These are phyloP conservation scores for Globisporangium nagaii DNA, from an alignment of 352 stramenopile species.

Conservation along the genomic window DNA sequence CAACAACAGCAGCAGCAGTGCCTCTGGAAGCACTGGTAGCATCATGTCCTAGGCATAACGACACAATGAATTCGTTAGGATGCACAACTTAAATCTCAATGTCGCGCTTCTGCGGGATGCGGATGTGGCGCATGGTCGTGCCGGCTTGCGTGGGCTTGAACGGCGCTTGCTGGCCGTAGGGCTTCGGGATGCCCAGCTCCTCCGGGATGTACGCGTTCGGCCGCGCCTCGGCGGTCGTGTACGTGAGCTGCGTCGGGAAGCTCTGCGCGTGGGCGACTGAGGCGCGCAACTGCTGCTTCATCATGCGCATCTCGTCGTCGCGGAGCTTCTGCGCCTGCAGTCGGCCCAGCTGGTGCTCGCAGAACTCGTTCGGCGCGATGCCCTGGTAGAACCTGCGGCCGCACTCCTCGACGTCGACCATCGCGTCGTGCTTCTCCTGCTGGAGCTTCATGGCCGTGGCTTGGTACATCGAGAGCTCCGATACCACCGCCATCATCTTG, in stretches of 20 bases:
- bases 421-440: constrained; percentile 83
- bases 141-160: constrained; percentile 90
- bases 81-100: constrained; percentile 85
- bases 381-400: constrained; percentile 50
- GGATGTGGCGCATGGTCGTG: constrained; percentile 91
- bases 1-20: not conserved
- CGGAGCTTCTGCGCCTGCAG: constrained; percentile 49
- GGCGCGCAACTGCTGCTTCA: constrained; percentile 36
- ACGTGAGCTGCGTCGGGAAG: constrained; percentile 67
- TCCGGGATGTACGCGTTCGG: constrained; percentile 94
- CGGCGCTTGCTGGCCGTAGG: constrained; percentile 87
- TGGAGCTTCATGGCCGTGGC: constrained; percentile 92
- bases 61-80: not conserved
- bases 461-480: constrained; percentile 94
- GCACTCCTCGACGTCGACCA: constrained; percentile 65
- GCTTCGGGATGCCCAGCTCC: constrained; percentile 90
- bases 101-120: constrained; percentile 75
- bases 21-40: not conserved
- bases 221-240: constrained; percentile 87
- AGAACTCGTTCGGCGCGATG: constrained; percentile 69
- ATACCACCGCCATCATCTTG: constrained; percentile 94
- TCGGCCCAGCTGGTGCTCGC: constrained; percentile 69
- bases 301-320: constrained; percentile 35
- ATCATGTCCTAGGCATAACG: not conserved
- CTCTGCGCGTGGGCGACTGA: constrained; percentile 44